Base-by-base conservation (phyloP, 305 asterid species). In the Plantago lanceolata region DNA sequence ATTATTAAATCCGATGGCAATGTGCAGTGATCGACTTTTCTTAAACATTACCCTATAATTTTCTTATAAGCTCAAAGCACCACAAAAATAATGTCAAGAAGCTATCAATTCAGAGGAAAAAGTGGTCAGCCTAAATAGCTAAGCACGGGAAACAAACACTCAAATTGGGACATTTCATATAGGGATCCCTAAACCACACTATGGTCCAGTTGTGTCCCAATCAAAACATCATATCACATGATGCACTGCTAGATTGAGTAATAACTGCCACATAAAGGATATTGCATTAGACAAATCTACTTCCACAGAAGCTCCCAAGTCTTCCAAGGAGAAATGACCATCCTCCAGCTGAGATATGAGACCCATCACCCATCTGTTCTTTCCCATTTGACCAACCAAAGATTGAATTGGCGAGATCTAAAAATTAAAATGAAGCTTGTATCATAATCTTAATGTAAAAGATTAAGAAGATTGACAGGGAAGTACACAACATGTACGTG, bases 271-370 rank as follows among this genome's bases (percentile, higher is more conserved):
- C 40, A 33, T 70, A 60, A 80, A 89, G 98, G 98, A 89, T 93
- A 93, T 93, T 87, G 98, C 94, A 84, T 78, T 80, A 35, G 95
- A 78, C 69, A 89, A 79, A 80, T 93, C 88, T 70, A 85, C 82
- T 84, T 89, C 96, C 16, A 93, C 97, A 57, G 87, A 88, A 35
- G 97, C 96, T 54, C 89, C 80, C 68, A 93, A 80, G 82, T 93
- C 98, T 83, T 93, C 98, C 86, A 93, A 85, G 85, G 79, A 89
- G 79, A 93, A 93, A 76, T 93, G 98, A 40, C 95, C 96, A 77
- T 93, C 98, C 75, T 93, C 98, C 77, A 92, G 72, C 82, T 89
- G 98, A 72, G 95, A 89, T 79, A 92, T 92, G 56, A 92, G 79
- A 43, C 98, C 98, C 96, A 92, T 87, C 55, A 92, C 87, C 96